A percentile compares a stretch with the other conserved stretches of the same genome.
Conservation (phyloP, 1,284 basidiomycete genomes). For the Marasmius tenuissimus region DNA sequence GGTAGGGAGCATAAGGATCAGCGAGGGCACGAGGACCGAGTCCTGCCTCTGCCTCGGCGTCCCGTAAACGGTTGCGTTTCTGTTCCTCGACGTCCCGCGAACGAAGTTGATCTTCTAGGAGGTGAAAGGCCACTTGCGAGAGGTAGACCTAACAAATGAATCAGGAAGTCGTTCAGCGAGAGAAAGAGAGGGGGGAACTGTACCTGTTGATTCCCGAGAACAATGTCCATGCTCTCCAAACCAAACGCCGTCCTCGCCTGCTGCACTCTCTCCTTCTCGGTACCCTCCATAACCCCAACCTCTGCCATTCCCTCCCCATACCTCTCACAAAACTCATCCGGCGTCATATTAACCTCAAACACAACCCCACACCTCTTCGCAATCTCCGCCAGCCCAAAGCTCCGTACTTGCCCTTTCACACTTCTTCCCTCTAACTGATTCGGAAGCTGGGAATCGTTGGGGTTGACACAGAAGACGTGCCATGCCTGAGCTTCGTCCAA, state of each 20-base stretch:
- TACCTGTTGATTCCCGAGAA: slow-evolving; percentile 81
- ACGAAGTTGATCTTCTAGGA: slow-evolving; percentile 86
- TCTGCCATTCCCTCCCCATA: slow-evolving; percentile 65
- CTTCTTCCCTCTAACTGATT: slow-evolving; percentile 92
- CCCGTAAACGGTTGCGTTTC: slow-evolving; percentile 71
- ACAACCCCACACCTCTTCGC: slow-evolving; percentile 65
- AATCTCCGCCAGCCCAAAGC: slow-evolving; percentile 80
- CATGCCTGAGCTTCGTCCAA: slow-evolving; percentile 90
- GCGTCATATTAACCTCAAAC: slow-evolving; percentile 86
- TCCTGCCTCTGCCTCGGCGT: slow-evolving; percentile 77
- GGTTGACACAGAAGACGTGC: slow-evolving; percentile 92
- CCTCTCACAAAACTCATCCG: slow-evolving; percentile 84
- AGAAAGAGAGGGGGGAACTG: slow-evolving; percentile 9
- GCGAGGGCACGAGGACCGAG: slow-evolving; percentile 64
- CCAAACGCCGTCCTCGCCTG: slow-evolving; percentile 64
- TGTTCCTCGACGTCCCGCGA: slow-evolving; percentile 82
- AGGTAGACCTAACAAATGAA: slow-evolving; percentile 76
- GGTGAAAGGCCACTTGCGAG: slow-evolving; percentile 84
- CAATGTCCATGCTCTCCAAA: slow-evolving; percentile 74
- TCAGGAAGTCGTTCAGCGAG: background rate
- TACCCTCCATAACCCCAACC: slow-evolving; percentile 50
- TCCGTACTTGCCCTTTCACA: slow-evolving; percentile 90
- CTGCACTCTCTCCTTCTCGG: slow-evolving; percentile 52
- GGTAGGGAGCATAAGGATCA: slow-evolving; percentile 81
- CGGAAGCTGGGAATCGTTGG: slow-evolving; percentile 93